Percentiles rank a stretch among this genome's conserved stretches.
These are phyloP conservation scores for Pythium volutum DNA, from an alignment of 352 stramenopile genomes.

Conservation along the genomic window DNA sequence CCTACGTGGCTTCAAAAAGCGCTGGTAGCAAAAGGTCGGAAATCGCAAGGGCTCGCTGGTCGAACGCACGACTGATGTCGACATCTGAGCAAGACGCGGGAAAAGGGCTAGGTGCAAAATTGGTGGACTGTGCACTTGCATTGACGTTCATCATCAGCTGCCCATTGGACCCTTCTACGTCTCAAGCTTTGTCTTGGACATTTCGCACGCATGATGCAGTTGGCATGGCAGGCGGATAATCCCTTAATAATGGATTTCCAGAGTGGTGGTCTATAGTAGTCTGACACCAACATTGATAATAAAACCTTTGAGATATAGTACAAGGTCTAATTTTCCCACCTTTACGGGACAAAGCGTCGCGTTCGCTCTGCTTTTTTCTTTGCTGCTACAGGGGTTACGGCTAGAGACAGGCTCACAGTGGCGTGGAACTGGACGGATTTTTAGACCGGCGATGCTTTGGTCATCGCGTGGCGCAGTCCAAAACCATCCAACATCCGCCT, in stretches of 20 bases:
- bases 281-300: background rate
- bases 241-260: slow-evolving; percentile 1
- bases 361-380: slow-evolving; percentile 8
- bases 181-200: slow-evolving; percentile 3
- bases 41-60: background rate
- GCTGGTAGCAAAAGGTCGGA: background rate
- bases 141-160: slow-evolving; percentile 20
- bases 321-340: slow-evolving; percentile 5
- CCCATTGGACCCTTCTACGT: slow-evolving; percentile 22
- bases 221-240: slow-evolving; percentile 7
- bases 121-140: background rate
- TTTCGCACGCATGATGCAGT: slow-evolving; percentile 19
- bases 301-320: slow-evolving; percentile 20
- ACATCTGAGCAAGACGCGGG: too few relatives aligned
- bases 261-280: slow-evolving; percentile 7
- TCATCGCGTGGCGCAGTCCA: background rate
- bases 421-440: slow-evolving; percentile 24
- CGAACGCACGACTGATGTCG: background rate
- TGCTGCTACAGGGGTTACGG: background rate
- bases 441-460: background rate
- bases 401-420: slow-evolving; percentile 10
- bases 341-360: slow-evolving; percentile 13
- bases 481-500: slow-evolving; percentile 16
- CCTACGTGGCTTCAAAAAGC: background rate
- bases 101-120: slow-evolving; percentile 8